These are phyloP conservation scores for Pythium folliculosum DNA, from an alignment of 352 stramenopile genomes.

Conservation along the genomic window DNA sequence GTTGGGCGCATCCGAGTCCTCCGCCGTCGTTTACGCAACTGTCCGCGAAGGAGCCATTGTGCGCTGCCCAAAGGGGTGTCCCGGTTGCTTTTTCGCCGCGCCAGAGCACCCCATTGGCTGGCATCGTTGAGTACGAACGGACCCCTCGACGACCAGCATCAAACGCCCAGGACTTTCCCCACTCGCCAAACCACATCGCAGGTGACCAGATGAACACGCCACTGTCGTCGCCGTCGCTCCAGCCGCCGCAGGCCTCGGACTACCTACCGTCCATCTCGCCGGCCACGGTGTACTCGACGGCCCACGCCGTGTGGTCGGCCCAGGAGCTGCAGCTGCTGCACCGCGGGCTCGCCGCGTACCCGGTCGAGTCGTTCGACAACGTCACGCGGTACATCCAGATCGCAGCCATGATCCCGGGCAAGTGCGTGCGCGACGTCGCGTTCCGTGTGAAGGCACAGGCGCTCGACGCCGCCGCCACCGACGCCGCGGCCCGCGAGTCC, in stretches of 20 bases:
- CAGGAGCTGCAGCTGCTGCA: conserved; percentile 73
- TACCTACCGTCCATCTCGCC: conserved; percentile 62
- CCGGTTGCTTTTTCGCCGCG: too few species aligned
- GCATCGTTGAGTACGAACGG: too few species aligned
- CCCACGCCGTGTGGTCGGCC: conserved; percentile 50
- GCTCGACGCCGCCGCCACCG: conserved; percentile 18
- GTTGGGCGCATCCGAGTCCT: too few species aligned
- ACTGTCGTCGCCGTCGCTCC: conserved; percentile 17
- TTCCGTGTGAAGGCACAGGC: conserved; percentile 58
- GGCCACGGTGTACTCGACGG: conserved; percentile 60
- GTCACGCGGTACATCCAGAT: conserved; percentile 87
- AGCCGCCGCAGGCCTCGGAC: conserved; percentile 11
- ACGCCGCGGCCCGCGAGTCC: conserved; percentile 22
- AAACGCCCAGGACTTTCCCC: too few species aligned
- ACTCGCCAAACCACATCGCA: too few species aligned
- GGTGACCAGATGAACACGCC: conserved; percentile 11
- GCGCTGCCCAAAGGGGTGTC: too few species aligned
- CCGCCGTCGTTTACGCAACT: too few species aligned
- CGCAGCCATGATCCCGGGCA: conserved; percentile 60
- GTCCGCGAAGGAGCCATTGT: too few species aligned
- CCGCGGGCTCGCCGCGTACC: conserved; percentile 55
- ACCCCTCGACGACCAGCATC: too few species aligned
- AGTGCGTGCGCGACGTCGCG: conserved; percentile 76
- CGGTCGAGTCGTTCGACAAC: conserved; percentile 64
- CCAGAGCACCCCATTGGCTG: too few species aligned